Conservation (phyloP, 2,329 filamentous ascomycete species). For the Calycina herbarum region DNA sequence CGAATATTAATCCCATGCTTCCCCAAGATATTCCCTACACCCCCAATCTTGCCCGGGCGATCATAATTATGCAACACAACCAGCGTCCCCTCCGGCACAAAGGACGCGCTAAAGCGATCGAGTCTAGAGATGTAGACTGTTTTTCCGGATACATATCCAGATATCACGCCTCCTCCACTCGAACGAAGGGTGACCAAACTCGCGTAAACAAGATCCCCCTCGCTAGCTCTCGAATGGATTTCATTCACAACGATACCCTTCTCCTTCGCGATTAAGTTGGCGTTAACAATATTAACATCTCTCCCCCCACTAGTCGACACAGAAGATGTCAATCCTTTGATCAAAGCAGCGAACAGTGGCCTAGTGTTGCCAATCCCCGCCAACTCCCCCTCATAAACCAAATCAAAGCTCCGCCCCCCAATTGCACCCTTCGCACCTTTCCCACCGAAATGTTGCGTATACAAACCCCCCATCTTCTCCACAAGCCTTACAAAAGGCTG, state of each 20-base stretch:
- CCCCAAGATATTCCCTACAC: slow-evolving; percentile 71
- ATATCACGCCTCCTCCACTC: slow-evolving; percentile 49
- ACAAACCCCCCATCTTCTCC: slow-evolving; percentile 77
- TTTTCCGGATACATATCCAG: slow-evolving; percentile 66
- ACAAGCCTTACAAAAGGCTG: slow-evolving; percentile 75
- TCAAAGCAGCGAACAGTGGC: slow-evolving; percentile 74
- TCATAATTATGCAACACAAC: slow-evolving; percentile 83
- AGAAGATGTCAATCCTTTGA: slow-evolving; percentile 71
- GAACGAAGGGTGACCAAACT: slow-evolving; percentile 67
- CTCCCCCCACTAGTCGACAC: slow-evolving; percentile 66
- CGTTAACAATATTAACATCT: slow-evolving; percentile 83
- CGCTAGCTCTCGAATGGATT: slow-evolving; percentile 61
- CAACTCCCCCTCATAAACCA: slow-evolving; percentile 75
- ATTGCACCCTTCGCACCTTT: slow-evolving; percentile 29
- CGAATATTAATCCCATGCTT: slow-evolving; percentile 73
- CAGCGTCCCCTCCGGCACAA: slow-evolving; percentile 70
- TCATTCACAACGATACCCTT: slow-evolving; percentile 78
- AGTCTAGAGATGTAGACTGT: slow-evolving; percentile 70
- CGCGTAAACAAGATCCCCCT: slow-evolving; percentile 63
- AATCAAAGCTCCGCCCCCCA: slow-evolving; percentile 68
- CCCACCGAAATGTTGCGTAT: slow-evolving; percentile 70
- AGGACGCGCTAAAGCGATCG: slow-evolving; percentile 71
- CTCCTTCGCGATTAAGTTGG: slow-evolving; percentile 71
- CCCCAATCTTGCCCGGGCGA: slow-evolving; percentile 78
- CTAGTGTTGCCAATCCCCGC: slow-evolving; percentile 72